A percentile compares a stretch with the other conserved stretches of the same genome.
These are phyloP conservation scores for Mycena belliarum DNA, from an alignment of 768 basidiomycete genomes.

Conservation along the genomic window DNA sequence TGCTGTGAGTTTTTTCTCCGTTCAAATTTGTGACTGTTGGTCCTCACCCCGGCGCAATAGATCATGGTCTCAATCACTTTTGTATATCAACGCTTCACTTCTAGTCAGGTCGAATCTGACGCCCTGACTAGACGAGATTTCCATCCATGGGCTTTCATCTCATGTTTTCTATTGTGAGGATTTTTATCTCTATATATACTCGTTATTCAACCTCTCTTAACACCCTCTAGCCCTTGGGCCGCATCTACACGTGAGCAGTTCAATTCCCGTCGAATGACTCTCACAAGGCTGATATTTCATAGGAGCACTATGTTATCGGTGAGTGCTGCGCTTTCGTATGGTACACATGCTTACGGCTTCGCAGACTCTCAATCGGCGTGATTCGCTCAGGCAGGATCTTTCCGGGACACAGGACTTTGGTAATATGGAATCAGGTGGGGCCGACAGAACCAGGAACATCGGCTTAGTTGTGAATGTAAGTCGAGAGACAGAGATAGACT, in stretches of 20 bases:
- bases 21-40: background rate
- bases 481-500: too few species aligned
- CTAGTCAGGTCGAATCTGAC: background rate
- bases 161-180: background rate
- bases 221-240: slow-evolving; percentile 2
- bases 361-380: slow-evolving; percentile 5
- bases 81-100: background rate
- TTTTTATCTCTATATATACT: too few species aligned
- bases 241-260: slow-evolving; percentile 12
- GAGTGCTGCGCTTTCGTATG: background rate
- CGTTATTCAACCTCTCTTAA: background rate
- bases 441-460: too few species aligned
- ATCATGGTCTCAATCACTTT: slow-evolving; percentile 6
- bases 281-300: background rate
- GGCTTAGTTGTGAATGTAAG: too few species aligned
- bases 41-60: background rate
- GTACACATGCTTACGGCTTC: background rate
- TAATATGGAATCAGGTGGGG: background rate
- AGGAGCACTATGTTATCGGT: slow-evolving; percentile 6
- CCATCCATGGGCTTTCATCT: background rate
- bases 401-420: background rate
- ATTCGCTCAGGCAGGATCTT: background rate
- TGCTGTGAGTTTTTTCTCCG: too few species aligned
- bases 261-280: background rate
- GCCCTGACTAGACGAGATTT: background rate